Base-by-base conservation (phyloP, 371 early-diverging fungal genomes). In the Haplosporangium sp. region DNA sequence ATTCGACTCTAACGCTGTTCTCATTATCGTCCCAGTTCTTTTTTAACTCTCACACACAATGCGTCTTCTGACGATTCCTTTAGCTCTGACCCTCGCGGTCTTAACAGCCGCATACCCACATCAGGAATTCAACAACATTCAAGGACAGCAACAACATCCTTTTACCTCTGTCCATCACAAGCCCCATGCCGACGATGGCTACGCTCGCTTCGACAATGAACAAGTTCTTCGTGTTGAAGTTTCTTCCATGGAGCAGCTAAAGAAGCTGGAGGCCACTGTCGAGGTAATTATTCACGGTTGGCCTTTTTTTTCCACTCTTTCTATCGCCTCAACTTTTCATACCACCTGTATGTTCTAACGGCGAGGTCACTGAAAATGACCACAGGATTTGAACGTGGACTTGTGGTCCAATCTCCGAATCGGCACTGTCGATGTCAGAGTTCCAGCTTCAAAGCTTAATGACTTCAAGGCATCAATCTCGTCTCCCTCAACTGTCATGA, bases 371-470 rank as follows among this genome's bases (percentile, higher is more conserved):
- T 55, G 46, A 45, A 21, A 16, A 48, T 38, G 48, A 37, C 18
- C 1, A 13, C 41, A 80, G 81, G 62, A 62, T 16, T 51, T 58
- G 42, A 71, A 71, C 55, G 56, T 81, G 20, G 81, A 81, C 63
- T 57, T 72, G n/a, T 81, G 81, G 81, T 75, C 81, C 18, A 62
- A 74, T 48, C 67, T 81, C 18, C 60, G 76, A 16, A 69, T 81
- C 38, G 81, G 81, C 46, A 55, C 76, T 23, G 76, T 75, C 10
- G 73, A 75, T 56, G 66, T 81, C 14, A 76, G 77, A 9, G 42
- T 81, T 11, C 77, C 81, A 1, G 38, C 77, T 21, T 41, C 63
- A 2, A 53, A 55, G 40, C 11, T 67, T 4, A 47, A 64, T 13
- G 52, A 50, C 43, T 72, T 79, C 55, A 40, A 69, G 52, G 36